Evolutionary conservation across 352 stramenopile genomes (phyloP), one percentile per base, ranked within the genome.

Genomic region (Plasmopara muralis): DNA sequence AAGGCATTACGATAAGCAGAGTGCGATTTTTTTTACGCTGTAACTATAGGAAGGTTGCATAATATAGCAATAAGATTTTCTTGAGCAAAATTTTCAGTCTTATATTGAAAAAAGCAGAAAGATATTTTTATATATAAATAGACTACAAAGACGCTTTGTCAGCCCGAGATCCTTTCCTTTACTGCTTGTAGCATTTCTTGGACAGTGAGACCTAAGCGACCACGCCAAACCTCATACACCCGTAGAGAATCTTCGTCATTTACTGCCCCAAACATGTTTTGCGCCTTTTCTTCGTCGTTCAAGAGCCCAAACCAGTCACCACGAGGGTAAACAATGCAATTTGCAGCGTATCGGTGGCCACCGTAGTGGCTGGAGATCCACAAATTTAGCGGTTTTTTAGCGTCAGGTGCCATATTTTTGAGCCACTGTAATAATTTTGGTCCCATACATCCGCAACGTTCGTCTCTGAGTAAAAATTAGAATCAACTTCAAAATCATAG

Each of bases 271-370:
- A 89, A 37, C 34, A 88, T 66, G 1, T 43, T 43, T 29, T 68
- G 58, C 0, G 69, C 74, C 44, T 83, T 79, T 10, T 68, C 53
- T 47, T 74, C 57, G 13, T 72, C 57, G 48, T 91, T 91, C 1
- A 91, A 45, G 1, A 87, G 55, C 2, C 77, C 77, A 47, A 88
- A 91, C 77, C 81, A 91, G 49, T 91, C 74, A 18, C 81, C 77
- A 15, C 68, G 77, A 18, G 81, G 81, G 47, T 91, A 88, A 53
- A 73, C 66, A 57, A 91, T 82, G 47, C 74, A 86, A 43, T 81
- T 77, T 25, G 72, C 77, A 4, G 77, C 81, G 50, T 87, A 87
- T 4, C 77, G 77, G 41, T 89, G 76, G n/a, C 77, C 81, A 7
- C 77, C 77, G 44, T 79, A 88, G 45, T 91, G 77, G 43, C 77